A percentile compares a stretch with the other conserved stretches of the same genome.
phyloP scores from a whole-genome alignment of 441 rosid species.

The Capsella rubella region DNA sequence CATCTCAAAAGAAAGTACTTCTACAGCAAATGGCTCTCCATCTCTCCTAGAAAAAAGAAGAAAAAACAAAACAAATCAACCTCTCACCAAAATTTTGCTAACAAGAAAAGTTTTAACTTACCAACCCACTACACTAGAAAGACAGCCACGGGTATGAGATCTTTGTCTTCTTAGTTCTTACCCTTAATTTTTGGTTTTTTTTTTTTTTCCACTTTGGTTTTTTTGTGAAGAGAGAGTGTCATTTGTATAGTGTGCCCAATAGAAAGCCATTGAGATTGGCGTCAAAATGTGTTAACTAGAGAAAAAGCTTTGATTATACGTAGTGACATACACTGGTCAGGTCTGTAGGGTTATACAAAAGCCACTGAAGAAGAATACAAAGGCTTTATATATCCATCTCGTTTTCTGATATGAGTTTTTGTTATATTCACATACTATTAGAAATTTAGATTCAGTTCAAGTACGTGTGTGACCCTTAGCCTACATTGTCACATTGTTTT shows the following conservation, averaged over 20 bases:
- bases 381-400: conserved; percentile 13
- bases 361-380: not conserved
- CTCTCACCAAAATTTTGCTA: conserved; percentile 42
- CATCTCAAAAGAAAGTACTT: conserved; percentile 66
- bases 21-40: conserved; percentile 70
- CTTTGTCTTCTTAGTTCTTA: conserved; percentile 20
- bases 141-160: conserved; percentile 34
- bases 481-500: conserved; percentile 40
- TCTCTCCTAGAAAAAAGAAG: conserved; percentile 45
- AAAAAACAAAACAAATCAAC: not conserved
- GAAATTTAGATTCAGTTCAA: not conserved
- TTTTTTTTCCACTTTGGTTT: not conserved
- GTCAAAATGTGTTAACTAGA: conserved; percentile 16
- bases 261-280: conserved; percentile 37
- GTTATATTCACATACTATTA: not conserved
- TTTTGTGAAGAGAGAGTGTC: conserved; percentile 39
- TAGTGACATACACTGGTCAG: not conserved
- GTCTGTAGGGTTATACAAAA: conserved; percentile 17
- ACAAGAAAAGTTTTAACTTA: conserved; percentile 35
- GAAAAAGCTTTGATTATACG: conserved; percentile 16
- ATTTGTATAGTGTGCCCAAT: conserved; percentile 41
- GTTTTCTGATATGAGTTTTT: conserved; percentile 5
- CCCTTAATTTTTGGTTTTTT: conserved; percentile 8
- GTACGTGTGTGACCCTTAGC: conserved; percentile 53
- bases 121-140: conserved; percentile 17